Conservation (phyloP, 2,329 filamentous ascomycete species). For the Eutypa lata region DNA sequence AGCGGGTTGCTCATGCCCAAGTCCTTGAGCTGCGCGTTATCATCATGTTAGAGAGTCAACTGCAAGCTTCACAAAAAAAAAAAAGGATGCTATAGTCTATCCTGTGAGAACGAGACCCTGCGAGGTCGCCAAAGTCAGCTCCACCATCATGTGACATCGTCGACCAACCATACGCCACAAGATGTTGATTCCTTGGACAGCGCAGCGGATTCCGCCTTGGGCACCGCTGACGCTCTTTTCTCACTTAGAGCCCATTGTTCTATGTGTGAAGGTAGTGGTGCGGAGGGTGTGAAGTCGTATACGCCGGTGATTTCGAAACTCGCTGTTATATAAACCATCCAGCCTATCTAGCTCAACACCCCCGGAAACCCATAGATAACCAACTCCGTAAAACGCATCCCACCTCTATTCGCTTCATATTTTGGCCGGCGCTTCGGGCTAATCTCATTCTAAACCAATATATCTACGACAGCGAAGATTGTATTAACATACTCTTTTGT, state of each 20-base stretch:
- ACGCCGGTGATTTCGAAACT: not conserved
- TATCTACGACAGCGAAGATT: not conserved
- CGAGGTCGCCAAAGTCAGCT: slow-evolving; percentile 2
- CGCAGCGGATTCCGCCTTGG: not conserved
- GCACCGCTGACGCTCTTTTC: not conserved
- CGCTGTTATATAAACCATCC: slow-evolving; percentile 1
- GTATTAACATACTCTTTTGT: not conserved
- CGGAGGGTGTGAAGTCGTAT: too few species aligned
- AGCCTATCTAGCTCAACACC: slow-evolving; percentile 2
- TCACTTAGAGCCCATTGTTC: not conserved
- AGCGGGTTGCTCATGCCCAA: slow-evolving; percentile 2
- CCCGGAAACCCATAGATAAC: slow-evolving; percentile 2
- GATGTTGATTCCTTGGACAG: not conserved
- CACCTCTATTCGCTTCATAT: not conserved
- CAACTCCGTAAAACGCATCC: slow-evolving; percentile 2
- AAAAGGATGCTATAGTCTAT: not conserved
- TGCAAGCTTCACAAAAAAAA: not conserved
- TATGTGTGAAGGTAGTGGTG: too few species aligned
- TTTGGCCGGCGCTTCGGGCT: slow-evolving; percentile 1
- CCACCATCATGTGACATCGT: slow-evolving; percentile 1
- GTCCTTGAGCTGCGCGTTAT: slow-evolving; percentile 3
- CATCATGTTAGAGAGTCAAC: slow-evolving; percentile 1
- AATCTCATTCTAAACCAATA: slow-evolving; percentile 1
- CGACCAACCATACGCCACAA: not conserved
- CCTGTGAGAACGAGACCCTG: slow-evolving; percentile 4